Percentiles rank a stretch among this genome's conserved stretches.
Conservation (phyloP, 1,284 basidiomycete species). For the Farysia itapuensis region DNA sequence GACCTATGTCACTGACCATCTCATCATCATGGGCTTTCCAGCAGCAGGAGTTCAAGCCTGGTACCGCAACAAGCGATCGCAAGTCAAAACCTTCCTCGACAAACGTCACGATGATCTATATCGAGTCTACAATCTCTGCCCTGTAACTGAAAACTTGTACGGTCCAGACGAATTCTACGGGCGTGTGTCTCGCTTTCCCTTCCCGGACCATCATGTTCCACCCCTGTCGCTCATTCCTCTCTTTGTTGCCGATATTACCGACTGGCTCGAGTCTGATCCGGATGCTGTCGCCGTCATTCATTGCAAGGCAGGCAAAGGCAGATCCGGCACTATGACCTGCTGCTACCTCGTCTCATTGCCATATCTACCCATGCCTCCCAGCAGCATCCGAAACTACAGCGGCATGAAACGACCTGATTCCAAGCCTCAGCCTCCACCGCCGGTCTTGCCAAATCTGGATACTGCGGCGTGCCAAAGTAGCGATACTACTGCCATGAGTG, state of each 20-base stretch:
- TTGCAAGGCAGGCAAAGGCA: conserved; percentile 68
- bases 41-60: conserved; percentile 76
- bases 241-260: conserved; percentile 73
- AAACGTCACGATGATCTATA: conserved; percentile 74
- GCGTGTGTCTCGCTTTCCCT: conserved; percentile 79
- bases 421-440: neutral
- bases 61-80: conserved; percentile 77
- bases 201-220: conserved; percentile 75
- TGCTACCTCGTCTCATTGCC: conserved; percentile 46
- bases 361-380: conserved; percentile 37
- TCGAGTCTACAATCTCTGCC: conserved; percentile 78
- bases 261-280: conserved; percentile 73
- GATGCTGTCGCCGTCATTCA: conserved; percentile 79
- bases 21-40: conserved; percentile 84
- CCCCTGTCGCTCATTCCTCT: conserved; percentile 78
- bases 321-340: conserved; percentile 50
- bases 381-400: conserved; percentile 33
- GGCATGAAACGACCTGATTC: conserved; percentile 10
- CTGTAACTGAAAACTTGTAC: conserved; percentile 62
- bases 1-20: conserved; percentile 70
- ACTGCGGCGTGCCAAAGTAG: neutral
- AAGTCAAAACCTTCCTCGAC: conserved; percentile 76
- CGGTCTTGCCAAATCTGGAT: neutral
- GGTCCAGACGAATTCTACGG: conserved; percentile 62
- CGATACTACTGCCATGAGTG: neutral